Evolutionary conservation across 495 filamentous ascomycete genomes (phyloP).

Genomic region (Thermothielavioides terrestris): DNA sequence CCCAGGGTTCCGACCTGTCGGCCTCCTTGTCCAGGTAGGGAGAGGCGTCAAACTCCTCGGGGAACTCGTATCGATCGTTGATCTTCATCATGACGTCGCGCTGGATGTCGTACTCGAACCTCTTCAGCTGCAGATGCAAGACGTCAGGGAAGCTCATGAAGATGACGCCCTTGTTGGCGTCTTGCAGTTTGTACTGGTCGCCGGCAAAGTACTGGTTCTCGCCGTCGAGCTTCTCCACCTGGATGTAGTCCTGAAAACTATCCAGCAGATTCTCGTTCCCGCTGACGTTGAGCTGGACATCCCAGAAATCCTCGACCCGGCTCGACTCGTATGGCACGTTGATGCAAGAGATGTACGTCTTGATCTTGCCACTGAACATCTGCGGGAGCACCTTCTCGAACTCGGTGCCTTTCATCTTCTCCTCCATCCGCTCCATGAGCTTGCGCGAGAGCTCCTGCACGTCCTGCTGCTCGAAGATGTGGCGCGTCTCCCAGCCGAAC

Average conservation of each 20-base stretch:
- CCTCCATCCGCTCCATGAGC: conserved; percentile 91
- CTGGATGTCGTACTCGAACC: conserved; percentile 95
- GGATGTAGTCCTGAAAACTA: conserved; percentile 92
- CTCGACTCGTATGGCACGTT: conserved; percentile 96
- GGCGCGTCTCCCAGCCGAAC: conserved; percentile 95
- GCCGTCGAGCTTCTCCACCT: conserved; percentile 92
- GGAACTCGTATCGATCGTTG: conserved; percentile 96
- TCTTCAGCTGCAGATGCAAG: conserved; percentile 89
- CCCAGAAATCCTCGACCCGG: conserved; percentile 95
- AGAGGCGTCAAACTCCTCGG: conserved; percentile 80
- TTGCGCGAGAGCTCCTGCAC: conserved; percentile 95
- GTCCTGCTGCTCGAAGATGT: conserved; percentile 99
- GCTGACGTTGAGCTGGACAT: conserved; percentile 93
- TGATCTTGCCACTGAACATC: conserved; percentile 92
- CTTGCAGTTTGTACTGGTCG: conserved; percentile 81
- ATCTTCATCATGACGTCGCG: conserved; percentile 98
- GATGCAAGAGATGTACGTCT: conserved; percentile 97
- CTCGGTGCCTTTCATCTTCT: conserved; percentile 94
- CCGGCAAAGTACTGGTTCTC: conserved; percentile 97
- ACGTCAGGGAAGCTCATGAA: conserved; percentile 95
- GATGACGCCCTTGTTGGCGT: conserved; percentile 95
- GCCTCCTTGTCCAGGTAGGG: conserved; percentile 83
- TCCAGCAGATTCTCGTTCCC: conserved; percentile 88
- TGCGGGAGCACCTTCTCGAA: conserved; percentile 86
- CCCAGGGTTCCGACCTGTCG: conserved; percentile 79